A percentile compares a stretch with the other conserved stretches of the same genome.
These are phyloP conservation scores for Ramaria rubella DNA, from an alignment of 768 basidiomycete species.

Conservation along the genomic window DNA sequence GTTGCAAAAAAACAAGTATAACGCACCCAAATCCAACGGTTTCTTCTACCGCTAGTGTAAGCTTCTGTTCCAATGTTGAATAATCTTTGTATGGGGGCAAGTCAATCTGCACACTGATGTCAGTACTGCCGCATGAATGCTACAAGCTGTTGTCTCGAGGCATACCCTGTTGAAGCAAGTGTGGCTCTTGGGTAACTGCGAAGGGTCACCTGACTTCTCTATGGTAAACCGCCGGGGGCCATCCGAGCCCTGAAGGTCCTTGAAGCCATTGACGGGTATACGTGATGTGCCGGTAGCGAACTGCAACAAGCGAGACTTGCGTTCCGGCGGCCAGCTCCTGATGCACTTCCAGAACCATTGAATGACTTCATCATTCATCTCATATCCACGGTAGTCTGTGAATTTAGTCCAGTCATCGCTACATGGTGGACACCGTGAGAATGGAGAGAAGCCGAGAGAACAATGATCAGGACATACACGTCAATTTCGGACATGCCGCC, in stretches of 20 bases:
- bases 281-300: slow-evolving; percentile 97
- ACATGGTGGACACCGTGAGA: neutral
- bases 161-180: slow-evolving; percentile 74
- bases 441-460: slow-evolving; percentile 2
- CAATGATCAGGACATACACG: slow-evolving; percentile 49
- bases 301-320: slow-evolving; percentile 92
- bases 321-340: slow-evolving; percentile 94
- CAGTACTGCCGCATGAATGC: slow-evolving; percentile 26
- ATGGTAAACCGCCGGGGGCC: slow-evolving; percentile 97
- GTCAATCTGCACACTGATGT: slow-evolving; percentile 62
- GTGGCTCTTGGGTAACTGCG: slow-evolving; percentile 85
- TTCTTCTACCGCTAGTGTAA: slow-evolving; percentile 81
- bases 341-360: slow-evolving; percentile 99
- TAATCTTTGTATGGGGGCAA: slow-evolving; percentile 98
- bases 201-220: slow-evolving; percentile 96
- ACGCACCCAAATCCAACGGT: slow-evolving; percentile 42
- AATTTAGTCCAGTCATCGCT: slow-evolving; percentile 99
- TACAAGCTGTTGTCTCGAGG: too few relatives aligned
- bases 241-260: slow-evolving; percentile 96
- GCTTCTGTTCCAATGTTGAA: slow-evolving; percentile 87
- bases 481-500: slow-evolving; percentile 99
- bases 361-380: slow-evolving; percentile 91
- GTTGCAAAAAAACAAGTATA: slow-evolving; percentile 13
- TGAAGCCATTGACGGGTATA: slow-evolving; percentile 98
- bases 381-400: slow-evolving; percentile 96